Conservation (phyloP, 2,329 filamentous ascomycete genomes). For the Hypoxylon sp. region DNA sequence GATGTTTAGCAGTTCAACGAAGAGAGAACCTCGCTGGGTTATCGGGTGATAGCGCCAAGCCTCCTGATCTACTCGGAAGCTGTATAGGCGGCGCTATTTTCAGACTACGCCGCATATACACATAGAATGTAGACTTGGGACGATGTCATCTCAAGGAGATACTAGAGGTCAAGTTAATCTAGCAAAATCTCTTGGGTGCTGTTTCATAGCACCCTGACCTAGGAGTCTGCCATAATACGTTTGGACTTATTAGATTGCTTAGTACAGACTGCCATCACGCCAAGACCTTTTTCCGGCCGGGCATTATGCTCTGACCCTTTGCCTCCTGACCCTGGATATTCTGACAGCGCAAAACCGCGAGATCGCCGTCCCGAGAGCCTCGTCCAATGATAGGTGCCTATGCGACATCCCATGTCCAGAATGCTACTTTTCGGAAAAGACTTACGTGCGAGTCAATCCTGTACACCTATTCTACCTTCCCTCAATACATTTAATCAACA, state of each 20-base stretch:
- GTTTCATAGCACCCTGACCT: constrained; percentile 26
- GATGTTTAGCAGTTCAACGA: constrained; percentile 5
- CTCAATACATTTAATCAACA: neutral
- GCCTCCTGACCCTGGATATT: constrained; percentile 24
- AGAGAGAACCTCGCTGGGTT: constrained; percentile 10
- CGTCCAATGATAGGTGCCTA: constrained; percentile 20
- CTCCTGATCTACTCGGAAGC: constrained; percentile 51
- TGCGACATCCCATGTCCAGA: neutral
- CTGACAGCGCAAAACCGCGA: constrained; percentile 44
- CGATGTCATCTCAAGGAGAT: constrained; percentile 26
- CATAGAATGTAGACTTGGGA: constrained; percentile 26
- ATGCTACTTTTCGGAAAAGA: neutral
- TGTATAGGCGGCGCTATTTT: constrained; percentile 26
- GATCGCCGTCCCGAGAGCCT: constrained; percentile 42
- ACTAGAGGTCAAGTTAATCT: constrained; percentile 27
- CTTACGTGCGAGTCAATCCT: neutral
- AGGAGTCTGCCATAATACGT: constrained; percentile 6
- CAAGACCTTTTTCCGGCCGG: constrained; percentile 36
- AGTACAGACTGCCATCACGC: constrained; percentile 19
- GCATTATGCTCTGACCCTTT: constrained; percentile 31
- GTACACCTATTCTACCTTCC: neutral
- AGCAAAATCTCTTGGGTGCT: constrained; percentile 19
- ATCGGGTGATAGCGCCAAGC: constrained; percentile 40
- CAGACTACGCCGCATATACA: constrained; percentile 7
- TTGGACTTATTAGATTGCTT: constrained; percentile 12